Evolutionary conservation across 768 basidiomycete genomes (phyloP).

Genomic region (Lactarius akahatsu): DNA sequence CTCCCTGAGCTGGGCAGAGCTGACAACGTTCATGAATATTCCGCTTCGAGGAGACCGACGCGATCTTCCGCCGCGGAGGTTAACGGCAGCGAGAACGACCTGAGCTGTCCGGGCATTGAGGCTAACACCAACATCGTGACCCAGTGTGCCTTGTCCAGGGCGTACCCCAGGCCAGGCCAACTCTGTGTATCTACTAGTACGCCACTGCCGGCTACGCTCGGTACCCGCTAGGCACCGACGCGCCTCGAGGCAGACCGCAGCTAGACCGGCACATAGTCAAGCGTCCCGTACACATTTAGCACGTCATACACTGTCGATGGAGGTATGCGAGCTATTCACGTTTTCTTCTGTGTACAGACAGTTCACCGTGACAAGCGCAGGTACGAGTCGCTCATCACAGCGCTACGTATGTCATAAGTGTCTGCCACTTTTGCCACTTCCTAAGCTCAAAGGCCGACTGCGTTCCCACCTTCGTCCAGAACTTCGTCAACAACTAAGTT

Average conservation of each 20-base stretch:
- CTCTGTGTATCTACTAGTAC: neutral
- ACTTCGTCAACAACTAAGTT: neutral
- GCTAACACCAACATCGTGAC: neutral
- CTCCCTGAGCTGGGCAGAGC: neutral
- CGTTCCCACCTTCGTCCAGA: too few species aligned
- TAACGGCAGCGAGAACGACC: neutral
- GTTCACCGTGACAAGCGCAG: too few species aligned
- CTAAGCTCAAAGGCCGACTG: too few species aligned
- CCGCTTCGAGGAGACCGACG: neutral
- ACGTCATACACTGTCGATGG: neutral
- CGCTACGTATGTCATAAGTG: too few species aligned
- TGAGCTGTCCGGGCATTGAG: neutral
- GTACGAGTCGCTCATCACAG: too few species aligned
- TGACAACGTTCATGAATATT: neutral
- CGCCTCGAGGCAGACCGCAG: too few species aligned
- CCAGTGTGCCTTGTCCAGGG: neutral
- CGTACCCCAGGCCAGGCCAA: neutral
- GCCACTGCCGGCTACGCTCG: neutral
- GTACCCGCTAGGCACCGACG: neutral
- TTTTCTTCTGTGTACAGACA: neutral
- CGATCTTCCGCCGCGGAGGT: too few species aligned
- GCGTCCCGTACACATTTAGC: neutral
- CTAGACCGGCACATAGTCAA: neutral
- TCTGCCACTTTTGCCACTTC: too few species aligned
- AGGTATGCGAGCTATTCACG: neutral